Evolutionary conservation across 371 early-diverging fungal species (phyloP).

Genomic region (Cokeromyces recurvatus): DNA sequence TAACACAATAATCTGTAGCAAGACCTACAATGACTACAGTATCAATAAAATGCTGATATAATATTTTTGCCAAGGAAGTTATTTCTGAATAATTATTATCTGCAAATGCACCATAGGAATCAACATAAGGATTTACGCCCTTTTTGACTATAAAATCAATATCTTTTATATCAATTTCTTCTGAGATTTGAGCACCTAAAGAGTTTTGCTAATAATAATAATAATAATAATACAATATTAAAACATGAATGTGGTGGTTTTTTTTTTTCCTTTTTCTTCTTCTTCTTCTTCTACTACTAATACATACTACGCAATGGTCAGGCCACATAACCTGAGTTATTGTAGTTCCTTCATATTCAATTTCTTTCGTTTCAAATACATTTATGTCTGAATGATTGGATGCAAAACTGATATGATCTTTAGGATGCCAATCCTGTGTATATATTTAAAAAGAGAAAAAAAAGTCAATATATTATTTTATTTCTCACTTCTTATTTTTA

Average conservation of each 20-base stretch:
- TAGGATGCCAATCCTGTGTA: constrained; percentile 48
- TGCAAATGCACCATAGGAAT: constrained; percentile 44
- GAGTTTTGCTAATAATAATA: constrained; percentile 22
- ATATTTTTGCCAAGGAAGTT: constrained; percentile 27
- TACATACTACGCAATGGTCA: constrained; percentile 45
- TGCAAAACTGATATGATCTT: constrained; percentile 39
- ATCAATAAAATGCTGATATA: constrained; percentile 29
- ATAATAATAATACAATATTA: no score
- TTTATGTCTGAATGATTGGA: constrained; percentile 23
- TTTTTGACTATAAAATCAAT: constrained; percentile 25
- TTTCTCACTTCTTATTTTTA: background rate
- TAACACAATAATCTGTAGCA: constrained; percentile 43
- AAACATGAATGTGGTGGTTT: no score
- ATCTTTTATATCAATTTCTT: background rate
- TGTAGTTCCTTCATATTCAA: constrained; percentile 24
- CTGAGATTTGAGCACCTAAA: constrained; percentile 20
- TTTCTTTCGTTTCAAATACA: constrained; percentile 22
- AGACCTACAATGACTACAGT: constrained; percentile 31
- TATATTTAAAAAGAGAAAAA: no score
- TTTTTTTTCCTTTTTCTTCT: no score
- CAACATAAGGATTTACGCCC: constrained; percentile 29
- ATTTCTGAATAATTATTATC: constrained; percentile 38
- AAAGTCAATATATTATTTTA: background rate
- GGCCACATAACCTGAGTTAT: constrained; percentile 36
- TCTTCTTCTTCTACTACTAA: no score